phyloP scores from a whole-genome alignment of 2,329 filamentous ascomycete genomes.

The Exutisphaerella laricina region DNA sequence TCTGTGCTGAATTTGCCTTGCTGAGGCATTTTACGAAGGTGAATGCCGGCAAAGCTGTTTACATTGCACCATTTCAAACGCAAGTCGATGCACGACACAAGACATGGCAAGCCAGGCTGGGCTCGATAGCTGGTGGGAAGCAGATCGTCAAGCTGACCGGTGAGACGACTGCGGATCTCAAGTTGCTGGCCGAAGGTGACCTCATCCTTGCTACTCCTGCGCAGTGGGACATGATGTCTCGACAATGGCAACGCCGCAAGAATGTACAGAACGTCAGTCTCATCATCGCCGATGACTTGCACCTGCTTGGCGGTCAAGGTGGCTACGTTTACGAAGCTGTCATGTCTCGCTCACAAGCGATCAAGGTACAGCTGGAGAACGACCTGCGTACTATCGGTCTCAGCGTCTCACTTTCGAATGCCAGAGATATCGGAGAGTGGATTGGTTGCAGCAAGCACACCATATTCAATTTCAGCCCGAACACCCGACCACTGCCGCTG shows the following conservation, averaged over 20 bases:
- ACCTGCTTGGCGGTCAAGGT: conserved; percentile 78
- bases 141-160: conserved; percentile 89
- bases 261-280: conserved; percentile 86
- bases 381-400: conserved; percentile 82
- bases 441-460: conserved; percentile 97
- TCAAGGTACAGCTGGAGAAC: conserved; percentile 79
- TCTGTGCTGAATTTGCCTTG: conserved; percentile 91
- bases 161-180: conserved; percentile 84
- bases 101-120: conserved; percentile 78
- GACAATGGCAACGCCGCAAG: conserved; percentile 95
- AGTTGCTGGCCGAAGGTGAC: conserved; percentile 79
- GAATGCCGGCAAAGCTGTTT: conserved; percentile 74
- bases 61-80: conserved; percentile 92
- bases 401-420: conserved; percentile 87
- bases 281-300: conserved; percentile 91
- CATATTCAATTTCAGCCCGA: conserved; percentile 97
- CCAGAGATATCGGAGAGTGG: conserved; percentile 93
- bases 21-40: conserved; percentile 77
- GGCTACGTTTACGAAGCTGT: conserved; percentile 94
- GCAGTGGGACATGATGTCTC: conserved; percentile 93
- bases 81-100: conserved; percentile 74
- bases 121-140: conserved; percentile 71
- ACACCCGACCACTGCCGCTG: conserved; percentile 79
- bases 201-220: conserved; percentile 85
- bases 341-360: conserved; percentile 96